Conservation (phyloP, 2,329 filamentous ascomycete species). For the Knufia fluminis region DNA sequence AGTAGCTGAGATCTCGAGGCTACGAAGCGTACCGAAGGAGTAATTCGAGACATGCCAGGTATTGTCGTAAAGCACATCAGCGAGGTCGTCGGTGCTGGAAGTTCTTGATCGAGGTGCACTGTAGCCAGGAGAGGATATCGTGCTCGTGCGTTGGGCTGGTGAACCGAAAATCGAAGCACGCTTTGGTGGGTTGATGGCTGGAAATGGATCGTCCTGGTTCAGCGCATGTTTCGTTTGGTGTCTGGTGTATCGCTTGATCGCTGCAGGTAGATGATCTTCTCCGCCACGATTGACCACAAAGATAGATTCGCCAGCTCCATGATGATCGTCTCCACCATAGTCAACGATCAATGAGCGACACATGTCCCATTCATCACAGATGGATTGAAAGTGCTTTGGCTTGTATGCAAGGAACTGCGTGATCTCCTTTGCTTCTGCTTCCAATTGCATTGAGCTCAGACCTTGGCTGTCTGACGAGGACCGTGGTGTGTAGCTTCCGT, state of each 20-base stretch:
- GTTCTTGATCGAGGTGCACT: slow-evolving; percentile 28
- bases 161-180: slow-evolving; percentile 40
- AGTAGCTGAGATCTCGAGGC: slow-evolving; percentile 57
- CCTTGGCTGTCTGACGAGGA: slow-evolving; percentile 67
- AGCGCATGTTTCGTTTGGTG: slow-evolving; percentile 34
- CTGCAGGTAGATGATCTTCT: slow-evolving; percentile 47
- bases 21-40: slow-evolving; percentile 50
- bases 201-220: slow-evolving; percentile 22
- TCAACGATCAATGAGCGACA: slow-evolving; percentile 74
- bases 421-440: slow-evolving; percentile 71
- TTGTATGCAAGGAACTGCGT: slow-evolving; percentile 63
- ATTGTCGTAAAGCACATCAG: slow-evolving; percentile 37
- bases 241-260: slow-evolving; percentile 50
- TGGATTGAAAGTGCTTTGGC: slow-evolving; percentile 67
- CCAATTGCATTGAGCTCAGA: slow-evolving; percentile 59
- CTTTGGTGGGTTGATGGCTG: slow-evolving; percentile 18
- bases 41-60: slow-evolving; percentile 60
- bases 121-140: slow-evolving; percentile 16
- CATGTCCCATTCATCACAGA: slow-evolving; percentile 89
- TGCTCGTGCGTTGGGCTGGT: slow-evolving; percentile 13
- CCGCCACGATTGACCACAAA: slow-evolving; percentile 65
- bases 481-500: slow-evolving; percentile 70
- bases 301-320: slow-evolving; percentile 65
- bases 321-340: slow-evolving; percentile 72
- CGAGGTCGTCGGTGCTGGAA: slow-evolving; percentile 26